These are phyloP conservation scores for Kuraishia ogatae DNA, from an alignment of 805 yeast species.

Conservation along the genomic window DNA sequence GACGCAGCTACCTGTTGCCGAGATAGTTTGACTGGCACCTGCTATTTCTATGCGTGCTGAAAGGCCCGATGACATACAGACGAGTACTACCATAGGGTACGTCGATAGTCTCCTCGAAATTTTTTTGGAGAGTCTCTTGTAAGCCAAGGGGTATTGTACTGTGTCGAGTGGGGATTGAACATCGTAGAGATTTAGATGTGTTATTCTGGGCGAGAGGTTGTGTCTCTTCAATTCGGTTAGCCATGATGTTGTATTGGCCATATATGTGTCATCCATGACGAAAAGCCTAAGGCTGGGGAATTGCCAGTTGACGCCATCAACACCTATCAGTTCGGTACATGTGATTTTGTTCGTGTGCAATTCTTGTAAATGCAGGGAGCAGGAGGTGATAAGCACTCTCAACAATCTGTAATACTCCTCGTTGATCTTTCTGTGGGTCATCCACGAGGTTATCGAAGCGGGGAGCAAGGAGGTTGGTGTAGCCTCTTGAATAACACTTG, in stretches of 20 bases:
- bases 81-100: neutral
- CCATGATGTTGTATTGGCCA: neutral
- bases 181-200: neutral
- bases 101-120: too few relatives aligned
- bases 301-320: neutral
- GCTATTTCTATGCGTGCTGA: neutral
- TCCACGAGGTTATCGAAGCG: neutral
- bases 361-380: neutral
- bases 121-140: too few relatives aligned
- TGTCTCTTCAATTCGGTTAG: neutral
- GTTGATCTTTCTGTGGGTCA: neutral
- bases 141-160: too few relatives aligned
- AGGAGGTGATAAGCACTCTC: neutral
- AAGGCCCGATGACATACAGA: neutral
- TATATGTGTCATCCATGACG: neutral
- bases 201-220: neutral
- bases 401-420: neutral
- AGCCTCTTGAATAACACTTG: neutral
- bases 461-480: neutral
- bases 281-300: neutral
- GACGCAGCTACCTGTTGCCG: neutral
- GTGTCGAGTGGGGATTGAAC: too few relatives aligned
- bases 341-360: neutral
- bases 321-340: neutral
- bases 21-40: neutral